Conservation (phyloP, 768 basidiomycete genomes). For the Amanita muscaria region DNA sequence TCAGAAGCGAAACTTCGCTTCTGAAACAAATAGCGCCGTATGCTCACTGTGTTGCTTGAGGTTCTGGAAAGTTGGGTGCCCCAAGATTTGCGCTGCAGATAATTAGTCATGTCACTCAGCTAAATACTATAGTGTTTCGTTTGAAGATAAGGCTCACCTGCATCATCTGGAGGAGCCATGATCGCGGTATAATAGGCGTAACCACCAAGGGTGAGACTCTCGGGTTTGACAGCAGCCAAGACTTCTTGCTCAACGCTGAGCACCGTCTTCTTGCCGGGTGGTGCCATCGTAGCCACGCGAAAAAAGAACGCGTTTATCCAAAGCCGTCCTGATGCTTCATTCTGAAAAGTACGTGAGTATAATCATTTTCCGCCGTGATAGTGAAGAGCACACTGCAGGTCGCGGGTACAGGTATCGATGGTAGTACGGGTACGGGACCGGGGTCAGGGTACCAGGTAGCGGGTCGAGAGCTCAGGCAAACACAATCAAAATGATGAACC, state of each 20-base stretch:
- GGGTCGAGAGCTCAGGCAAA: too few species aligned
- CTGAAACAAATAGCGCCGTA: slow-evolving; percentile 12
- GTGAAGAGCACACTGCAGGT: background rate
- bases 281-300: background rate
- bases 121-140: background rate
- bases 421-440: too few species aligned
- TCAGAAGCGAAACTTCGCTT: slow-evolving; percentile 12
- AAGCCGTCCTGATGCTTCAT: background rate
- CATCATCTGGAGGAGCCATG: background rate
- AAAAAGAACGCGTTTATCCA: background rate
- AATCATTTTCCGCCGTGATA: too few species aligned
- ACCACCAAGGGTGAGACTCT: too few species aligned
- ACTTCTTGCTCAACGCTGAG: slow-evolving; percentile 12
- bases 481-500: too few species aligned
- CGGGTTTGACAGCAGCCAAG: slow-evolving; percentile 5
- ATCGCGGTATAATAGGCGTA: slow-evolving; percentile 13
- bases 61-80: background rate
- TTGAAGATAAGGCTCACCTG: slow-evolving; percentile 8
- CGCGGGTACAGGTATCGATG: slow-evolving; percentile 12
- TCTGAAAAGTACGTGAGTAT: slow-evolving; percentile 8
- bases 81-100: background rate
- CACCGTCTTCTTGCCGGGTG: background rate
- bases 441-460: too few species aligned
- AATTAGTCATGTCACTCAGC: too few species aligned
- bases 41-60: background rate